These are phyloP conservation scores for Litsea cubeba DNA, from an alignment of 164 flowering plant species.

Conservation along the genomic window DNA sequence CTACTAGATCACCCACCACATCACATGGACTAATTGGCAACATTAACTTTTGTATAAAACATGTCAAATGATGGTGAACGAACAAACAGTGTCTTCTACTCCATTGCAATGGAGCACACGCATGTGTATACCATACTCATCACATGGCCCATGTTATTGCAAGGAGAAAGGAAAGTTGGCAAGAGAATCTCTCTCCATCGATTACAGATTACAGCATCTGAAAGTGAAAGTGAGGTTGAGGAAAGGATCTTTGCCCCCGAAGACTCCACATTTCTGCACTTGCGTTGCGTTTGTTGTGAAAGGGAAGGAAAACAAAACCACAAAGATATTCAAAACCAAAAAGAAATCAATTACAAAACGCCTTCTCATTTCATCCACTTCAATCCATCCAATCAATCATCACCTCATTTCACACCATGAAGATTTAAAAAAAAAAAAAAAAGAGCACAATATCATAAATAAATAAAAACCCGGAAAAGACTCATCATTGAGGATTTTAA, in stretches of 20 bases:
- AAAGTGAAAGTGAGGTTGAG: background rate
- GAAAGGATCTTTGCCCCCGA: background rate
- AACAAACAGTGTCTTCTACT: background rate
- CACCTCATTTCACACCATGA: no score
- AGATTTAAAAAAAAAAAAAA: background rate
- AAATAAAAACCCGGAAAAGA: background rate
- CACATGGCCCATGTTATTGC: background rate
- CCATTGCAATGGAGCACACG: background rate
- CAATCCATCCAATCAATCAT: no score
- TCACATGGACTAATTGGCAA: no score
- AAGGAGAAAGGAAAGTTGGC: background rate
- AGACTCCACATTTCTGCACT: background rate
- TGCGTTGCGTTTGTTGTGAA: background rate
- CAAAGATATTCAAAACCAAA: no score
- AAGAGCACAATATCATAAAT: background rate
- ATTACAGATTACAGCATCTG: background rate
- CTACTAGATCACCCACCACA: no score
- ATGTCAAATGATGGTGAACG: background rate
- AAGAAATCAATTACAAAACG: no score
- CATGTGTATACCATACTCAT: background rate
- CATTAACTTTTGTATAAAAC: background rate
- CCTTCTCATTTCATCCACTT: no score
- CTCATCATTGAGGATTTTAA: background rate
- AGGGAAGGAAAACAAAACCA: no score
- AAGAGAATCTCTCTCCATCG: background rate